Evolutionary conservation across 345 rosid species (phyloP).

Genomic region (Rhizophora mangle): DNA sequence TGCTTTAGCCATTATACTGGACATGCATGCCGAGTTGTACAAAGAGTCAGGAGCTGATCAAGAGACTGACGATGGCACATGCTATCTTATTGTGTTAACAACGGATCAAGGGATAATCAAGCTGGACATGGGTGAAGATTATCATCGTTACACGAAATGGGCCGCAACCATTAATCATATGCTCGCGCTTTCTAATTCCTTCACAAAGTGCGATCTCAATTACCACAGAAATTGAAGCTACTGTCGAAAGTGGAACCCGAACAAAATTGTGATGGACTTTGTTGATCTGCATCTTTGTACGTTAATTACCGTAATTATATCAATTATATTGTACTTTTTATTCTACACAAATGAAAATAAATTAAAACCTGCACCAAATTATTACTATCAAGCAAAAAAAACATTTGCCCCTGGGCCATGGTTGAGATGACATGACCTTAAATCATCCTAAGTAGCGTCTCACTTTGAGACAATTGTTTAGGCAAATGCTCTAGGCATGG

Average conservation of each 20-base stretch:
- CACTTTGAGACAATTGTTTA: too few relatives aligned
- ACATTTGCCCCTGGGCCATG: too few relatives aligned
- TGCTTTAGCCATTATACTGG: slow-evolving; percentile 58
- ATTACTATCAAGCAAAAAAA: background rate
- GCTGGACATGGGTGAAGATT: slow-evolving; percentile 81
- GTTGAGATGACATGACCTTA: too few relatives aligned
- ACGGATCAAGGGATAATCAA: slow-evolving; percentile 64
- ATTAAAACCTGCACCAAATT: background rate
- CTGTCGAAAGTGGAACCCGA: too few relatives aligned
- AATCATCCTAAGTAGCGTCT: too few relatives aligned
- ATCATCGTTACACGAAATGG: slow-evolving; percentile 66
- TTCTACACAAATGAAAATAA: background rate
- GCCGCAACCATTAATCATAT: slow-evolving; percentile 60
- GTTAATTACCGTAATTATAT: slow-evolving; percentile 22
- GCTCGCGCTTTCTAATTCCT: slow-evolving; percentile 63
- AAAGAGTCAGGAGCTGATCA: slow-evolving; percentile 18
- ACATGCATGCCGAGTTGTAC: slow-evolving; percentile 55
- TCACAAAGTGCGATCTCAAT: slow-evolving; percentile 45
- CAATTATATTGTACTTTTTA: slow-evolving; percentile 5
- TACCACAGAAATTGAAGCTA: slow-evolving; percentile 37
- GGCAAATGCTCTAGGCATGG: background rate
- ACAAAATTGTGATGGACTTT: background rate
- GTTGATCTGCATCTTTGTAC: slow-evolving; percentile 5
- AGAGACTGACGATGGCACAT: slow-evolving; percentile 10
- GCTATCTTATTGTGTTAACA: slow-evolving; percentile 61